Evolutionary conservation across 129 eudicot genomes (phyloP), one percentile per base, ranked within the genome.

Genomic region (Tanacetum coccineum): DNA sequence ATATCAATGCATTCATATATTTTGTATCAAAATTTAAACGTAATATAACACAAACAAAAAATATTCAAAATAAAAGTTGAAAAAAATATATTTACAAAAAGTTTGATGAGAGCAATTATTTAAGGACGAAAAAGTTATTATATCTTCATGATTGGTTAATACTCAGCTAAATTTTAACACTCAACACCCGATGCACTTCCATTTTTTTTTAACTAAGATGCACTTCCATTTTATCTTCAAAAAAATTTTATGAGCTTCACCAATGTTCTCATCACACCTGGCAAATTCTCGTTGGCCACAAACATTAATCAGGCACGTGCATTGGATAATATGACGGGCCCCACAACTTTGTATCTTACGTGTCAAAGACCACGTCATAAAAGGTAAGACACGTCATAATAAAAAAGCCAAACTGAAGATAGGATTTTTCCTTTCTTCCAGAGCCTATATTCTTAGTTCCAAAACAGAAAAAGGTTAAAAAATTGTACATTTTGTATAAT

Each of bases 331-430:
- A 57, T 22, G 3, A 1, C 8, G 21, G 83, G 71, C 7, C 78
- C 78, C 70, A 72, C 80, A 0, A 17, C 7, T 5, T 22, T 64
- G 52, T 57, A 75, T 42, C 76, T 20, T 26, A 66, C 61, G 40
- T 70, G 83, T 68, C 39, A 45, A 51, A 22, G 45, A 48, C 77
- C 82, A 77, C 82, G 86, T 81, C 78, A 64, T 50, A 70, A 64
- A 44, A 75, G 62, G 59, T 73, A 55, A 59, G 55, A 62, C 82
- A 81, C 76, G 70, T 81, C 81, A 81, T 66, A 58, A 66, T 62
- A 32, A 21, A 78, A 74, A 70, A 57, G 71, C 64, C 48, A 14
- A 46, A 30, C 9, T 14, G 39, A 64, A 74, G 83, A 82, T 82
- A 85, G 84, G 79, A 25, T 62, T 47, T 45, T 63, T 71, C 73